Evolutionary conservation across 495 filamentous ascomycete species (phyloP).

Genomic region (Hypoxylon lienhwacheense): DNA sequence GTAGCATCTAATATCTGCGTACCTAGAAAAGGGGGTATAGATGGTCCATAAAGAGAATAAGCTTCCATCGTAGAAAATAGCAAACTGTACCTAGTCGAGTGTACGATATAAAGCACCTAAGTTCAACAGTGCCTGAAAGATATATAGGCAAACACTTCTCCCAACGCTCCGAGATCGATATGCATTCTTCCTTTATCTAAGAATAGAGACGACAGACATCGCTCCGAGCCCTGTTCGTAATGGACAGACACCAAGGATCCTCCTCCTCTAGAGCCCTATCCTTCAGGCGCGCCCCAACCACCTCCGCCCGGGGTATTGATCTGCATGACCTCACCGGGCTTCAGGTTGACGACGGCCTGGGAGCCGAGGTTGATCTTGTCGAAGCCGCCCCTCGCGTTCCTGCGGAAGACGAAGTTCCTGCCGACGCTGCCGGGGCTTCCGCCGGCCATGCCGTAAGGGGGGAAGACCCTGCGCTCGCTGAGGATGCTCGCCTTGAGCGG

Average conservation of each 20-base stretch:
- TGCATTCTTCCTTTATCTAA: no score
- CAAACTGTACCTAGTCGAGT: no score
- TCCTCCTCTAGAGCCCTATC: neutral
- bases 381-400: conserved; percentile 23
- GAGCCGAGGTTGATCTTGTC: conserved; percentile 72
- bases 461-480: conserved; percentile 79
- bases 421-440: conserved; percentile 77
- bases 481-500: conserved; percentile 86
- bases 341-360: conserved; percentile 88
- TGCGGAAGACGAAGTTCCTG: conserved; percentile 76
- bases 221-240: no score
- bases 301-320: conserved; percentile 68
- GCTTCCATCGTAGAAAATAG: no score
- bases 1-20: no score
- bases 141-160: no score
- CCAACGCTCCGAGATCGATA: no score
- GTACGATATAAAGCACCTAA: no score
- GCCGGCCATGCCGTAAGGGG: conserved; percentile 83
- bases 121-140: no score
- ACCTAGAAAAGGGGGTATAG: no score
- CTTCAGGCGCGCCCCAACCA: conserved; percentile 60
- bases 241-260: neutral
- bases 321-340: conserved; percentile 83
- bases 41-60: no score
- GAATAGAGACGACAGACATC: no score